These are phyloP conservation scores for Sugiyamaella paludigena DNA, from an alignment of 1,139 yeast species.

Conservation along the genomic window DNA sequence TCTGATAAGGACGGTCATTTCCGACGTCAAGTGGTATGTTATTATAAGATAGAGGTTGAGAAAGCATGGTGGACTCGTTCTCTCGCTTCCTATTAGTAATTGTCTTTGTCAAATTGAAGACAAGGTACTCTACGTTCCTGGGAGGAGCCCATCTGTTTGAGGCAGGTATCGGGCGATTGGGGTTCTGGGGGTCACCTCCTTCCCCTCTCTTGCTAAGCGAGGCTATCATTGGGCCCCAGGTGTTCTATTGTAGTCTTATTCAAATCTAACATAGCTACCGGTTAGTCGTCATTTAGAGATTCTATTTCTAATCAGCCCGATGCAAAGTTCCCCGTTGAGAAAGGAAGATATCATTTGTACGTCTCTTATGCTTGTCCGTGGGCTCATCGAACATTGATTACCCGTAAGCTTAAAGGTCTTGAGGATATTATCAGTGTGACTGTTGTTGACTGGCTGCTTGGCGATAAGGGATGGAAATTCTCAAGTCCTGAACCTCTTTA, in stretches of 20 bases:
- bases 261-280: background rate
- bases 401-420: slow-evolving; percentile 77
- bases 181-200: too few relatives aligned
- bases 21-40: slow-evolving; percentile 33
- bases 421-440: slow-evolving; percentile 53
- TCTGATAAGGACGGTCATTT: slow-evolving; percentile 34
- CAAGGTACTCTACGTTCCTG: too few relatives aligned
- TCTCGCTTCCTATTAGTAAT: too few relatives aligned
- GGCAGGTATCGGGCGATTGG: too few relatives aligned
- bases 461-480: slow-evolving; percentile 81
- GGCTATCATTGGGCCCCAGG: too few relatives aligned
- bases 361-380: slow-evolving; percentile 92
- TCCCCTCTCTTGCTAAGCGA: too few relatives aligned
- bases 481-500: slow-evolving; percentile 52
- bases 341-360: slow-evolving; percentile 79
- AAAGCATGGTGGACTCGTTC: too few relatives aligned
- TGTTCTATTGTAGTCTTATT: too few relatives aligned
- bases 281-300: slow-evolving; percentile 50
- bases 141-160: slow-evolving; percentile 7
- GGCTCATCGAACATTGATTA: slow-evolving; percentile 85
- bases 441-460: slow-evolving; percentile 89
- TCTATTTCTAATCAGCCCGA: slow-evolving; percentile 58
- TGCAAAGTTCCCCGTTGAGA: slow-evolving; percentile 67
- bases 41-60: too few relatives aligned
- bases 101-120: too few relatives aligned